phyloP scores from a whole-genome alignment of 2,329 filamentous ascomycete genomes.

The Fusarium siculi region DNA sequence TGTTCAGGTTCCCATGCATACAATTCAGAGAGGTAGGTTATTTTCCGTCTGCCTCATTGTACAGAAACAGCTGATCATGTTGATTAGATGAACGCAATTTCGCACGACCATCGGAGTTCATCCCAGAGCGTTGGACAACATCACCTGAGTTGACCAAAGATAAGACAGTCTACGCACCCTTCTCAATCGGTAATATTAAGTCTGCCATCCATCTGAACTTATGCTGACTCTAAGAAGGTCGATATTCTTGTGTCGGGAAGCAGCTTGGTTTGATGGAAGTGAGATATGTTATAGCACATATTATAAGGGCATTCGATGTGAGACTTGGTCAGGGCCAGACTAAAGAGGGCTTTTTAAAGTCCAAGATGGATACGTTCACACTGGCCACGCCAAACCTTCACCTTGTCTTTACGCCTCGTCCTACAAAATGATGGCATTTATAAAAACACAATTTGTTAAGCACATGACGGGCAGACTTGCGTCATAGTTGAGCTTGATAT shows the following conservation, averaged over 20 bases:
- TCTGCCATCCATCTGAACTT: no score
- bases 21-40: slow-evolving; percentile 50
- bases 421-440: not conserved
- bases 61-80: not conserved
- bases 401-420: not conserved
- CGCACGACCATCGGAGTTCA: slow-evolving; percentile 45
- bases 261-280: slow-evolving; percentile 35
- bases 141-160: slow-evolving; percentile 48
- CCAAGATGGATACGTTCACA: slow-evolving; percentile 3
- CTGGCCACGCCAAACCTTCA: not conserved
- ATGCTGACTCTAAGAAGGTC: slow-evolving; percentile 1
- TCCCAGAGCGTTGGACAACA: slow-evolving; percentile 53
- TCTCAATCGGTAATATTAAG: slow-evolving; percentile 41
- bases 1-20: slow-evolving; percentile 32
- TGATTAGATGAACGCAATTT: slow-evolving; percentile 42
- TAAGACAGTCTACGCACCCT: slow-evolving; percentile 47
- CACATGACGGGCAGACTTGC: not conserved
- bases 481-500: not conserved
- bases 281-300: slow-evolving; percentile 12
- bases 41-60: accelerated
- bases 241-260: slow-evolving; percentile 30
- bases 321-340: not conserved
- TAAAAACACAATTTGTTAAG: not conserved
- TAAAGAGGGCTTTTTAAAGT: not conserved
- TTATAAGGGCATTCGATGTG: slow-evolving; percentile 19